A percentile compares a stretch with the other conserved stretches of the same genome.
Conservation (phyloP, 2,329 filamentous ascomycete genomes). For the Dactylonectria estremocensis region DNA sequence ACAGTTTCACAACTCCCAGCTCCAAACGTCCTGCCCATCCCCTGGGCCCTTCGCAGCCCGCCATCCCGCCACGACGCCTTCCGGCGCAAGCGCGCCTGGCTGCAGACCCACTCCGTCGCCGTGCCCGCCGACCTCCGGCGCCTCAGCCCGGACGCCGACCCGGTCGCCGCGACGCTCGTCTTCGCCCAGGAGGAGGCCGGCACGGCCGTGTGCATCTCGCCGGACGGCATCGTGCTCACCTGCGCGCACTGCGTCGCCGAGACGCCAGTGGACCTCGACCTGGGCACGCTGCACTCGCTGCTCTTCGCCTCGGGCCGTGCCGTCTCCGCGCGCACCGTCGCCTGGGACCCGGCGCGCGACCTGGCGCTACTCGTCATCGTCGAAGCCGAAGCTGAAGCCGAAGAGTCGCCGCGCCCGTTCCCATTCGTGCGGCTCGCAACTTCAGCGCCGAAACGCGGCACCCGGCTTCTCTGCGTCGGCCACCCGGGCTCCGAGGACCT, state of each 20-base stretch:
- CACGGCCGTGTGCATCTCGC: slow-evolving; percentile 65
- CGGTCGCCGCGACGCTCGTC: slow-evolving; percentile 55
- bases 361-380: slow-evolving; percentile 62
- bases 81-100: slow-evolving; percentile 24
- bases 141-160: slow-evolving; percentile 17
- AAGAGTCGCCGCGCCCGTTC: slow-evolving; percentile 32
- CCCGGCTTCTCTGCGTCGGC: slow-evolving; percentile 52
- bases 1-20: not conserved
- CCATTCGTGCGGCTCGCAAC: slow-evolving; percentile 39
- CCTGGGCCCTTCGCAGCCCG: slow-evolving; percentile 20
- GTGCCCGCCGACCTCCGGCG: slow-evolving; percentile 29
- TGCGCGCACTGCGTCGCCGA: slow-evolving; percentile 68
- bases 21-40: slow-evolving; percentile 11
- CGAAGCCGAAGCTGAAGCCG: slow-evolving; percentile 37
- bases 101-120: slow-evolving; percentile 35
- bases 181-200: slow-evolving; percentile 66
- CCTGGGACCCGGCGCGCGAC: slow-evolving; percentile 61
- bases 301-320: slow-evolving; percentile 59
- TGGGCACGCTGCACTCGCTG: slow-evolving; percentile 55
- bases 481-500: slow-evolving; percentile 60
- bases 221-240: slow-evolving; percentile 62
- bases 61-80: not conserved
- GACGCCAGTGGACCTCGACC: slow-evolving; percentile 52
- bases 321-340: slow-evolving; percentile 57
- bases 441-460: slow-evolving; percentile 34